A percentile compares a stretch with the other conserved stretches of the same genome.
Conservation (phyloP, 805 yeast genomes). For the Hanseniaspora pseudoguilliermondii region DNA sequence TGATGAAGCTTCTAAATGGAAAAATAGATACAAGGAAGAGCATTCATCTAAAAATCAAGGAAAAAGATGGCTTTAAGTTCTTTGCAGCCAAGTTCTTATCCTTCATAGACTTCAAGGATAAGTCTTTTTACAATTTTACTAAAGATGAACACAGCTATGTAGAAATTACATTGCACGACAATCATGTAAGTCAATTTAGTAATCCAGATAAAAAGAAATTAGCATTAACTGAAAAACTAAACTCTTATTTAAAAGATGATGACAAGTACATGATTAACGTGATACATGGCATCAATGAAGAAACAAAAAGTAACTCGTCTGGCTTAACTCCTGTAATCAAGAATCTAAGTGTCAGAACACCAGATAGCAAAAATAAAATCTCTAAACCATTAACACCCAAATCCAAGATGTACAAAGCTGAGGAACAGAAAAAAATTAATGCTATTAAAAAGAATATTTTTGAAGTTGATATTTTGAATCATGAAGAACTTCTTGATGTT, state of each 20-base stretch:
- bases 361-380: not conserved
- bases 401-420: not conserved
- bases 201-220: slow-evolving; percentile 1
- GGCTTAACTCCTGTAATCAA: not conserved
- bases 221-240: not conserved
- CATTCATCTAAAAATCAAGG: not conserved
- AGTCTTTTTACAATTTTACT: not conserved
- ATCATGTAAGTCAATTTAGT: not conserved
- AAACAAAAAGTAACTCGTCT: not conserved
- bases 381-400: not conserved
- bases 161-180: not conserved
- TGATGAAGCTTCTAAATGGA: slow-evolving; percentile 1
- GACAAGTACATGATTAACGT: not conserved
- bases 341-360: not conserved
- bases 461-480: not conserved
- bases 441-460: slow-evolving; percentile 7
- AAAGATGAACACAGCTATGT: not conserved
- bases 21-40: not conserved
- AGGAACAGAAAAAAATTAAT: not conserved
- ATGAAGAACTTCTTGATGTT: not conserved
- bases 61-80: slow-evolving; percentile 8
- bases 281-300: not conserved
- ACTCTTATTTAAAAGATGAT: not conserved
- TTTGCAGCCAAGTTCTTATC: not conserved
- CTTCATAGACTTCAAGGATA: not conserved